These are phyloP conservation scores for Alternaria conjuncta DNA, from an alignment of 2,329 filamentous ascomycete species.

Conservation along the genomic window DNA sequence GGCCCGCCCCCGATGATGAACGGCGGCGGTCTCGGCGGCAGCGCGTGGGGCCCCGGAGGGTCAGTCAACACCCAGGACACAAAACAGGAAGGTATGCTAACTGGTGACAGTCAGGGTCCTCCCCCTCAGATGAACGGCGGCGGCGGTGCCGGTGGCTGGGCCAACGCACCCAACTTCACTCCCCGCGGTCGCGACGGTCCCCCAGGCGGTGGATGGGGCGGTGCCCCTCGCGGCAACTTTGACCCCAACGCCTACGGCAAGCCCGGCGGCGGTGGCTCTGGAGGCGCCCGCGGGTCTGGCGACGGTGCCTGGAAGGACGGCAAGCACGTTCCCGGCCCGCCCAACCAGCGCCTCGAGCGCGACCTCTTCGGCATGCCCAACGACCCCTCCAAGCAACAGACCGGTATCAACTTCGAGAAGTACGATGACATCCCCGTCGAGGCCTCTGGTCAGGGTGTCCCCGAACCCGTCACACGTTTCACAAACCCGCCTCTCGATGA, in stretches of 20 bases:
- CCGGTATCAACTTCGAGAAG: constrained; percentile 99
- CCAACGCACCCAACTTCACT: constrained; percentile 65
- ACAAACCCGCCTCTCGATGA: constrained; percentile 94
- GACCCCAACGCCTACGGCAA: constrained; percentile 70
- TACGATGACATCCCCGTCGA: constrained; percentile 99
- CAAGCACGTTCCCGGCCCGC: constrained; percentile 90
- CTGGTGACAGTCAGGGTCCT: constrained; percentile 34
- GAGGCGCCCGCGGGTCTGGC: constrained; percentile 77
- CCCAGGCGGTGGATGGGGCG: constrained; percentile 48
- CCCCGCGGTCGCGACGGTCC: constrained; percentile 51
- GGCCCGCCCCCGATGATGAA: constrained; percentile 57
- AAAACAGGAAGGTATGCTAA: constrained; percentile 21
- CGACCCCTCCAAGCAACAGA: constrained; percentile 93
- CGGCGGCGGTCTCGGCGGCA: constrained; percentile 64
- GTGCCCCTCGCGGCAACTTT: constrained; percentile 56
- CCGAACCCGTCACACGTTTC: constrained; percentile 89
- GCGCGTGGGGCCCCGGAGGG: constrained; percentile 62
- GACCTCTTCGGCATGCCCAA: constrained; percentile 92
- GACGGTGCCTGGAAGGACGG: constrained; percentile 97
- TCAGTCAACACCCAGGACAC: constrained; percentile 23
- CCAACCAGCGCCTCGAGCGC: constrained; percentile 88
- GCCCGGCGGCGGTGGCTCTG: constrained; percentile 57
- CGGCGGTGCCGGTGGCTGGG: constrained; percentile 67
- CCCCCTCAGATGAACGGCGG: constrained; percentile 59
- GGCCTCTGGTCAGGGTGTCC: constrained; percentile 91